phyloP scores from a whole-genome alignment of 495 filamentous ascomycete species.

The Lentithecium fluviatile region DNA sequence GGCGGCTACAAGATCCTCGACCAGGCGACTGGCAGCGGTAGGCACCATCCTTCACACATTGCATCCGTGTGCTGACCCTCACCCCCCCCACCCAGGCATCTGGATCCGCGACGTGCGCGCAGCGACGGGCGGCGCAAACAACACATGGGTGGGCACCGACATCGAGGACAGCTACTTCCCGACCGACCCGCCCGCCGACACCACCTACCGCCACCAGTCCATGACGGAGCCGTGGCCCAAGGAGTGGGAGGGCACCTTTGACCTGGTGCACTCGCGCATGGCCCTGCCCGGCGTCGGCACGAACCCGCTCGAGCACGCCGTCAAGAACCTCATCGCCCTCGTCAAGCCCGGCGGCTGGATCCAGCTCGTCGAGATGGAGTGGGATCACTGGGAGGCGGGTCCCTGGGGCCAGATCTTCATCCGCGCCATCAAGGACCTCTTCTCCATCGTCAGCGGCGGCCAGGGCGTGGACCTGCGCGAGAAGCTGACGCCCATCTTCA shows the following conservation, averaged over 20 bases:
- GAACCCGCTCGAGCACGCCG: not conserved
- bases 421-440: too few relatives aligned
- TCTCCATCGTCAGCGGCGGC: too few relatives aligned
- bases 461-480: too few relatives aligned
- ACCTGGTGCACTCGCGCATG: conserved; percentile 19
- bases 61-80: not conserved
- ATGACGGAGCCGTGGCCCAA: conserved; percentile 19
- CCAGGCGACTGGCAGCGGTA: conserved; percentile 6
- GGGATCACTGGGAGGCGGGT: not conserved
- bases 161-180: conserved; percentile 18
- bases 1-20: not conserved
- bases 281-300: conserved; percentile 8
- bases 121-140: not conserved
- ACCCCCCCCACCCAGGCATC: not conserved
- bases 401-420: not conserved
- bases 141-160: conserved; percentile 10
- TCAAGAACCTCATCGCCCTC: conserved; percentile 5
- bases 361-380: conserved; percentile 14
- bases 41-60: not conserved
- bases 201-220: conserved; percentile 3
- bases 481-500: too few relatives aligned
- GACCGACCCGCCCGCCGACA: not conserved
- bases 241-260: not conserved
- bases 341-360: conserved; percentile 23
- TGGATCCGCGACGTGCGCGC: conserved; percentile 14